phyloP scores from a whole-genome alignment of 225 moss, liverwort and hornwort species.

The Physcomitrellopsis africana region DNA sequence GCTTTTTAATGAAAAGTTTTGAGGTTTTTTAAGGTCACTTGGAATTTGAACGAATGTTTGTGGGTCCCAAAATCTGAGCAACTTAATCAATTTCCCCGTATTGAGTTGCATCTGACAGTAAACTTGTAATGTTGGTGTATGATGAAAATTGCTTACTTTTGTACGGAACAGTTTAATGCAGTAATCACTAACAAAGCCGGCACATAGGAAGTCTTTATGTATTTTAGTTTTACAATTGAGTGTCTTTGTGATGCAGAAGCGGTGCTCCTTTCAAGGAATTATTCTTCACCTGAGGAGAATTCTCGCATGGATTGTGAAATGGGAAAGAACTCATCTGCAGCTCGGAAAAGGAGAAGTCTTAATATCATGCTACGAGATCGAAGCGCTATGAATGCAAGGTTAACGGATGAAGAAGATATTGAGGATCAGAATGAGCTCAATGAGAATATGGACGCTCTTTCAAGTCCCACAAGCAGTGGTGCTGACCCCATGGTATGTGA shows the following conservation, averaged over 20 bases:
- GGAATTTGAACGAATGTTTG: not conserved
- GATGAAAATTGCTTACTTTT: conserved; percentile 2
- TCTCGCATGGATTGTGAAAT: conserved; percentile 54
- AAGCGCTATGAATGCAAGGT: conserved; percentile 37
- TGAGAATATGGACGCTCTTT: conserved; percentile 32
- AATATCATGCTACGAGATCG: conserved; percentile 55
- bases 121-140: conserved; percentile 6
- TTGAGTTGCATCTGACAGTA: conserved; percentile 1
- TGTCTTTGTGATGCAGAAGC: conserved; percentile 32
- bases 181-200: not conserved
- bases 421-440: conserved; percentile 36
- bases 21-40: not conserved
- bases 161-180: not conserved
- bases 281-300: conserved; percentile 42
- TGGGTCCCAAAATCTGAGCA: not conserved
- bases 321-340: conserved; percentile 41
- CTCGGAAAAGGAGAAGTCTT: conserved; percentile 57
- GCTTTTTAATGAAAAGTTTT: conserved; percentile 10
- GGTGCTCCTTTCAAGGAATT: conserved; percentile 32
- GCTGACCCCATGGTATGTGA: conserved; percentile 43
- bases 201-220: not conserved
- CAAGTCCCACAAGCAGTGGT: conserved; percentile 47
- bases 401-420: conserved; percentile 39
- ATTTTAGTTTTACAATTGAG: conserved; percentile 17
- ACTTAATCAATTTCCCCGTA: conserved; percentile 19